phyloP scores from a whole-genome alignment of 2,329 filamentous ascomycete genomes.

The Xylaria sp. region DNA sequence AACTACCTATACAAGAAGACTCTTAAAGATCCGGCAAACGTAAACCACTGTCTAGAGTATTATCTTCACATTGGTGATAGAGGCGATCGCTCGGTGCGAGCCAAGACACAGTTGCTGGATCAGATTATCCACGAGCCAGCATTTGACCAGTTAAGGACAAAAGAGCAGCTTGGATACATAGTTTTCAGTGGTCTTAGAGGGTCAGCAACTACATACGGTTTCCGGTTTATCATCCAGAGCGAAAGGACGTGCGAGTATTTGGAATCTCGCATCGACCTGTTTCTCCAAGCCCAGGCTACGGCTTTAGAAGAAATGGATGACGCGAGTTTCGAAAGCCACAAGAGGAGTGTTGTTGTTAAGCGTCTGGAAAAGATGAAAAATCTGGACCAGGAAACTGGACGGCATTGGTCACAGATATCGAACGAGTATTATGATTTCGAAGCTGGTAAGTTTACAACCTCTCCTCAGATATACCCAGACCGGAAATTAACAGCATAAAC shows the following conservation, averaged over 20 bases:
- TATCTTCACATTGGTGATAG: slow-evolving; percentile 77
- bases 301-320: slow-evolving; percentile 81
- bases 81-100: slow-evolving; percentile 74
- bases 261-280: slow-evolving; percentile 87
- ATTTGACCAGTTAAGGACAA: slow-evolving; percentile 94
- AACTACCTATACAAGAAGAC: slow-evolving; percentile 86
- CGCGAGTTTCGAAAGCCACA: slow-evolving; percentile 88
- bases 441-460: slow-evolving; percentile 70
- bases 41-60: slow-evolving; percentile 88
- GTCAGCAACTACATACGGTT: slow-evolving; percentile 82
- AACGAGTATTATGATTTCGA: slow-evolving; percentile 92
- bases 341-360: slow-evolving; percentile 87
- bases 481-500: slow-evolving; percentile 37
- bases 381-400: slow-evolving; percentile 81
- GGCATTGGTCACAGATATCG: slow-evolving; percentile 87
- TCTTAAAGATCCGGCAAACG: slow-evolving; percentile 86
- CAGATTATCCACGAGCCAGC: slow-evolving; percentile 94
- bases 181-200: slow-evolving; percentile 84
- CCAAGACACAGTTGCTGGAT: slow-evolving; percentile 82
- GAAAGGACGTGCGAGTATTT: slow-evolving; percentile 86
- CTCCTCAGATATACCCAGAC: neutral
- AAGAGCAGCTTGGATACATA: slow-evolving; percentile 97
- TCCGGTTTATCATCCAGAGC: slow-evolving; percentile 92
- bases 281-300: slow-evolving; percentile 75
- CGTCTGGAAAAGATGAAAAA: slow-evolving; percentile 93